phyloP scores from a whole-genome alignment of 176 grass and related monocot genomes.

The Luzula sylvatica region DNA sequence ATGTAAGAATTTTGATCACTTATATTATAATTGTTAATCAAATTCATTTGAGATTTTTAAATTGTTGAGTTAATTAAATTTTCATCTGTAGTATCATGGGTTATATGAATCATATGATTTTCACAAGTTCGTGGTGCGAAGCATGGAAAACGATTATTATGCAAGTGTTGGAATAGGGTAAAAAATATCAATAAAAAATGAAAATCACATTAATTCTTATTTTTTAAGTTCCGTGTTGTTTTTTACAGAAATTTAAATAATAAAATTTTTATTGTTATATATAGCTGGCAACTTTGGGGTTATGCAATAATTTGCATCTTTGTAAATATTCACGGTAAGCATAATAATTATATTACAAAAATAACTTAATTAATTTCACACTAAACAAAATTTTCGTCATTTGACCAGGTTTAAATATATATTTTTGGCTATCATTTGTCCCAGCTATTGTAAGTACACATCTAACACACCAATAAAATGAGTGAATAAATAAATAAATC shows the following conservation, averaged over 20 bases:
- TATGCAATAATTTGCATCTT: slow-evolving; percentile 86
- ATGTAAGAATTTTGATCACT: slow-evolving; percentile 47
- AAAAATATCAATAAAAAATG: not conserved
- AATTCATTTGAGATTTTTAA: slow-evolving; percentile 84
- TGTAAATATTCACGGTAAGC: slow-evolving; percentile 76
- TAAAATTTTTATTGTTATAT: slow-evolving; percentile 37
- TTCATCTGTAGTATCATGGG: slow-evolving; percentile 64
- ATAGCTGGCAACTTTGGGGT: slow-evolving; percentile 92
- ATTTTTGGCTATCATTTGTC: slow-evolving; percentile 89
- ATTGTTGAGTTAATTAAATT: too few species aligned
- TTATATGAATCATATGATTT: slow-evolving; percentile 81
- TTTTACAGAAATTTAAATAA: not conserved
- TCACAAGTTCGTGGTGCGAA: slow-evolving; percentile 97
- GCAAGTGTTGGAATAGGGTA: slow-evolving; percentile 88
- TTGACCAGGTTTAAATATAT: slow-evolving; percentile 89
- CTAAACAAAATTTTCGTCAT: slow-evolving; percentile 1
- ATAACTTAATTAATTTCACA: not conserved
- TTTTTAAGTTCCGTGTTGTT: not conserved
- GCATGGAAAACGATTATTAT: slow-evolving; percentile 98
- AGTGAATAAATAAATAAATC: not conserved
- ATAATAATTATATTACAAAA: not conserved
- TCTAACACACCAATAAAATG: not conserved
- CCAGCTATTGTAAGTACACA: slow-evolving; percentile 65
- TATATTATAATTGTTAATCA: slow-evolving; percentile 69
- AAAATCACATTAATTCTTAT: not conserved